Base-by-base conservation (phyloP, 2,329 filamentous ascomycete species). In the Ophiostoma tasmaniense region DNA sequence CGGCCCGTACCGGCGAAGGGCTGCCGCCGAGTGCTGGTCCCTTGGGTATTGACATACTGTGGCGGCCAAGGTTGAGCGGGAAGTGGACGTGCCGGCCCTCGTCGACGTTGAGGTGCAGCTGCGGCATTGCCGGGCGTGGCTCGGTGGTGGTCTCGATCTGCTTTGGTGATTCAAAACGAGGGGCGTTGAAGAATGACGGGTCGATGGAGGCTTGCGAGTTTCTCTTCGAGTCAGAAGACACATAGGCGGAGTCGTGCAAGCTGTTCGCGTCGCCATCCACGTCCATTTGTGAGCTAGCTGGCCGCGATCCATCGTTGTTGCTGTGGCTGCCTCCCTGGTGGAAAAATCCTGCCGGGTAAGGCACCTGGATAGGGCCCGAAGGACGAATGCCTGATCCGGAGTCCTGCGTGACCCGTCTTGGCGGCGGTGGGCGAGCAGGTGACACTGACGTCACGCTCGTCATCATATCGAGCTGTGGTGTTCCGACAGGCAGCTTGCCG, bases 201-300 rank as follows among this genome's bases (percentile, higher is more conserved):
- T 80, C 78, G 37, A 84, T 68, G 5, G 83, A 84, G 3, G 80
- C 77, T 73, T 83, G 80, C 0, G 83, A 84, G 70, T 80, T 85
- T 65, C 83, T 79, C 74, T 85, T 85, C 28, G 83, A 84, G 30
- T 85, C 83, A 1, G 80, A 79, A 7, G 84, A 85, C 28, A 82
- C 80, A 73, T 85, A 84, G 62, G 83, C 83, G 8, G 84, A 86
- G 71, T 86, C 84, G 70, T 81, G 80, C 11, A 80, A 71, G 70
- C 77, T 81, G 62, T 81, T 80, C 11, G 77, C 79, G 50, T 84
- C 81, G 13, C 77, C 75, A 64, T 84, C 82, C 25, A 81, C 73
- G 66, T 85, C 82, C 78, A 81, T 81, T 35, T 75, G 62, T 67
- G 70, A 66, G 70, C 73, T n/a, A 30, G 52, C 39, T 17, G 64